Percentiles rank a stretch among this genome's conserved stretches.
Conservation (phyloP, 345 rosid genomes). For the Pistacia atlantica region DNA sequence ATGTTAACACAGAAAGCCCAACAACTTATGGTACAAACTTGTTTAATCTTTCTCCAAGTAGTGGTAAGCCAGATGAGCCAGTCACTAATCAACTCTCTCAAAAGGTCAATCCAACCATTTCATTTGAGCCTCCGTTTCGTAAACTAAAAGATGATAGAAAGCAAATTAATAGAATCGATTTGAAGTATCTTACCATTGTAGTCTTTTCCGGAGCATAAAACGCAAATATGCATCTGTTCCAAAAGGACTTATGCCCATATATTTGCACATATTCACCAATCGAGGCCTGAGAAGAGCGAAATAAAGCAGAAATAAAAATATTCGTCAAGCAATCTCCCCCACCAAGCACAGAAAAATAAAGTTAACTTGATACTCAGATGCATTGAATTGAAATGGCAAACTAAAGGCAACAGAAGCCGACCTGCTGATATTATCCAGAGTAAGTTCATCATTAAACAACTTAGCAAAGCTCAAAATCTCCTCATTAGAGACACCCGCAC, state of each 20-base stretch:
- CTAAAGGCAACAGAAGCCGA: constrained; percentile 22
- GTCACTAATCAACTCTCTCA: background rate
- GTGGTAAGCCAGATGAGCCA: background rate
- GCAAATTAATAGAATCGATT: background rate
- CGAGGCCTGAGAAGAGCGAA: constrained; percentile 51
- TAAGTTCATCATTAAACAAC: constrained; percentile 76
- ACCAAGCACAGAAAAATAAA: constrained; percentile 11
- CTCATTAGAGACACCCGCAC: constrained; percentile 60
- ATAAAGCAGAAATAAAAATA: constrained; percentile 14
- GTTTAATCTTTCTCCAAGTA: background rate
- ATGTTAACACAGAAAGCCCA: background rate
- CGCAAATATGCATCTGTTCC: constrained; percentile 79
- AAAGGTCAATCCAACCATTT: background rate
- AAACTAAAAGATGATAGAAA: constrained; percentile 6
- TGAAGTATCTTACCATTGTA: constrained; percentile 49
- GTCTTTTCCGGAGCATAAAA: constrained; percentile 69
- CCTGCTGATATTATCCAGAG: constrained; percentile 80
- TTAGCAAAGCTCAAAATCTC: constrained; percentile 75
- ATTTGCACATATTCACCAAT: constrained; percentile 72
- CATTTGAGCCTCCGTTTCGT: background rate
- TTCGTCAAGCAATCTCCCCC: constrained; percentile 8
- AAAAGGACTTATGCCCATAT: constrained; percentile 70
- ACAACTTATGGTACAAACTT: background rate
- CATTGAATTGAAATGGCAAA: background rate
- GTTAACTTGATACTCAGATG: background rate